Percentiles rank a stretch among this genome's conserved stretches.
These are phyloP conservation scores for Boletus eberwhitei DNA, from an alignment of 768 basidiomycete species.

Conservation along the genomic window DNA sequence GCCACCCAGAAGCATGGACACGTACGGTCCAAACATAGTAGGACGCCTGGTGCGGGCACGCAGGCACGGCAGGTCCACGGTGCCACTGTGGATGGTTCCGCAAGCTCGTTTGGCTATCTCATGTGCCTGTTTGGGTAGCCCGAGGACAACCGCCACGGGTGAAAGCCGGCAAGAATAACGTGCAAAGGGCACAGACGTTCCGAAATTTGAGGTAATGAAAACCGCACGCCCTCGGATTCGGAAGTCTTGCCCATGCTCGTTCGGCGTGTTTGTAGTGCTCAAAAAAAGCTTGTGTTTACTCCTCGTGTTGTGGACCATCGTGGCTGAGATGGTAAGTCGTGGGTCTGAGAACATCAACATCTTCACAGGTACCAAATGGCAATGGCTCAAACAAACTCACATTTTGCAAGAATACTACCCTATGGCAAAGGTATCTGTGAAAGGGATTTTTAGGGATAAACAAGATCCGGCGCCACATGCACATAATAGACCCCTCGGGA, in stretches of 20 bases:
- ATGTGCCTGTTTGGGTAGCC: neutral
- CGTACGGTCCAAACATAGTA: slow-evolving; percentile 20
- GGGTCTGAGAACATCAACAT: too few relatives aligned
- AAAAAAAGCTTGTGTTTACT: neutral
- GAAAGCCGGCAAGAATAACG: neutral
- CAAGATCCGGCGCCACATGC: slow-evolving; percentile 4
- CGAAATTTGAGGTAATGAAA: slow-evolving; percentile 22
- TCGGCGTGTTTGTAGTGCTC: slow-evolving; percentile 11
- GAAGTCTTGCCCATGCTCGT: slow-evolving; percentile 14
- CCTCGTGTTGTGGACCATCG: neutral
- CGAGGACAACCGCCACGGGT: slow-evolving; percentile 8
- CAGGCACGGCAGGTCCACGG: slow-evolving; percentile 19
- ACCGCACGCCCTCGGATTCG: slow-evolving; percentile 10
- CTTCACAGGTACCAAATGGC: neutral
- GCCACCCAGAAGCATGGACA: slow-evolving; percentile 19
- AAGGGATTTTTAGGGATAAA: neutral
- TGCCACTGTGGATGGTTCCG: slow-evolving; percentile 4
- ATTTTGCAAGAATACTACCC: too few relatives aligned
- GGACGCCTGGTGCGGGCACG: slow-evolving; percentile 17
- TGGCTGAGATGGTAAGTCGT: neutral
- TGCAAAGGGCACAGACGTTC: neutral
- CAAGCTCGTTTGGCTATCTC: neutral
- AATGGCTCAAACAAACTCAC: neutral
- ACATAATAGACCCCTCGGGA: neutral
- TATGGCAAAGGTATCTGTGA: too few relatives aligned